Conservation (phyloP, 805 yeast genomes). For the Metahyphopichia silvanorum region DNA sequence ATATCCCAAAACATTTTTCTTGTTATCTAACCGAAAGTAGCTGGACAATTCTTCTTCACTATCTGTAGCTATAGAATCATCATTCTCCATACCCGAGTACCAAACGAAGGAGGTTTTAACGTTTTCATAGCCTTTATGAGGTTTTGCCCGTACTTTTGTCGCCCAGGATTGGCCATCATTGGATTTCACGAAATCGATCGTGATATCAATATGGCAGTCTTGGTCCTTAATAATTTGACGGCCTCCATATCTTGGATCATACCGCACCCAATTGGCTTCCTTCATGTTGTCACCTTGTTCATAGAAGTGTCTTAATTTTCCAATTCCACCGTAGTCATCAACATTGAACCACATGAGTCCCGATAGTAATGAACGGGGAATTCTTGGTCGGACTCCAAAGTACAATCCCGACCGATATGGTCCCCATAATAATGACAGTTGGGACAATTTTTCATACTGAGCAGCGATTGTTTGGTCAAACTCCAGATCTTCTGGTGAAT, state of each 20-base stretch:
- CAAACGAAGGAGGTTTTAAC: conserved; percentile 65
- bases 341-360: conserved; percentile 89
- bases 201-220: conserved; percentile 58
- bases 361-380: conserved; percentile 69
- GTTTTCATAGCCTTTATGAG: conserved; percentile 47
- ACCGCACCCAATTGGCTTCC: conserved; percentile 81
- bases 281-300: conserved; percentile 68
- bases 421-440: conserved; percentile 63
- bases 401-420: conserved; percentile 87
- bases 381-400: conserved; percentile 78
- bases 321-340: conserved; percentile 52
- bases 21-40: conserved; percentile 22
- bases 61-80: no score
- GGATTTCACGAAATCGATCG: conserved; percentile 73
- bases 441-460: conserved; percentile 14
- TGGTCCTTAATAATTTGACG: conserved; percentile 68
- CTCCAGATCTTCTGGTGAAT: conserved; percentile 62
- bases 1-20: conserved; percentile 23
- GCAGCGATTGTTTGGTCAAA: conserved; percentile 35
- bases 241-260: conserved; percentile 89
- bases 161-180: conserved; percentile 79
- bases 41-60: conserved; percentile 12
- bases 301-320: conserved; percentile 66
- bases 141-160: conserved; percentile 62
- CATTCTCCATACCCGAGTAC: conserved; percentile 68